Evolutionary conservation across 2,329 filamentous ascomycete genomes (phyloP).

Genomic region (Beauveria brongniartii): DNA sequence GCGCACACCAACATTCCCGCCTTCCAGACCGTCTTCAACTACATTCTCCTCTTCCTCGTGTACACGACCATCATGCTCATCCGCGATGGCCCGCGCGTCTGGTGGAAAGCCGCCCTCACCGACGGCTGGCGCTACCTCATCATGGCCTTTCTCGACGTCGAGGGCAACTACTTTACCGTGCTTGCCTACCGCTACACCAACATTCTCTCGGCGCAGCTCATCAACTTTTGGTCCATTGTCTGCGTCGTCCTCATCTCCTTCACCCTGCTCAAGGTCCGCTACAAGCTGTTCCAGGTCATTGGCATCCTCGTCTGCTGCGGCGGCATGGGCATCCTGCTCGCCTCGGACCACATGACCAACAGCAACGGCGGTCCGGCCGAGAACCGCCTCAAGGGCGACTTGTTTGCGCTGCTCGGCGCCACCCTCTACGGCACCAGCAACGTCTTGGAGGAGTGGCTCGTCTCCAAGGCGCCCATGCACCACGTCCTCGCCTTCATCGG

Average conservation of each 20-base stretch:
- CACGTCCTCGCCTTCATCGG: constrained; percentile 90
- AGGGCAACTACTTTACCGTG: constrained; percentile 97
- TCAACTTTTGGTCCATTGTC: constrained; percentile 98
- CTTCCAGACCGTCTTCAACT: constrained; percentile 95
- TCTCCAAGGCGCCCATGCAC: constrained; percentile 77
- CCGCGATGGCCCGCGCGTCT: constrained; percentile 67
- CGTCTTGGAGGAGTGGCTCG: constrained; percentile 89
- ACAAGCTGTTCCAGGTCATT: constrained; percentile 74
- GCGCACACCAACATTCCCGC: constrained; percentile 75
- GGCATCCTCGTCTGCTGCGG: constrained; percentile 89
- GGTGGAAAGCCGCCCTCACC: constrained; percentile 51
- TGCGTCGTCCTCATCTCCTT: constrained; percentile 84
- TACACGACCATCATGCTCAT: constrained; percentile 76
- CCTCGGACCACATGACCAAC: constrained; percentile 76
- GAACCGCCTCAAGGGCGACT: constrained; percentile 81
- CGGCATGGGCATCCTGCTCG: constrained; percentile 81
- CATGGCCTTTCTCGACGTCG: constrained; percentile 84
- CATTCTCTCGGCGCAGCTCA: constrained; percentile 83
- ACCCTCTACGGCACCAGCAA: constrained; percentile 89
- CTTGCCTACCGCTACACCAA: constrained; percentile 90
- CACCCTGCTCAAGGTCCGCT: constrained; percentile 74
- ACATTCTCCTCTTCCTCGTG: constrained; percentile 71
- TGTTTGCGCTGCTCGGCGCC: constrained; percentile 84
- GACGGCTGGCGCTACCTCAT: constrained; percentile 94
- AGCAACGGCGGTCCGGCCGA: constrained; percentile 57